A percentile compares a stretch with the other conserved stretches of the same genome.
Conservation (phyloP, 148 eudicot genomes). For the Rhododendron mucronatum region DNA sequence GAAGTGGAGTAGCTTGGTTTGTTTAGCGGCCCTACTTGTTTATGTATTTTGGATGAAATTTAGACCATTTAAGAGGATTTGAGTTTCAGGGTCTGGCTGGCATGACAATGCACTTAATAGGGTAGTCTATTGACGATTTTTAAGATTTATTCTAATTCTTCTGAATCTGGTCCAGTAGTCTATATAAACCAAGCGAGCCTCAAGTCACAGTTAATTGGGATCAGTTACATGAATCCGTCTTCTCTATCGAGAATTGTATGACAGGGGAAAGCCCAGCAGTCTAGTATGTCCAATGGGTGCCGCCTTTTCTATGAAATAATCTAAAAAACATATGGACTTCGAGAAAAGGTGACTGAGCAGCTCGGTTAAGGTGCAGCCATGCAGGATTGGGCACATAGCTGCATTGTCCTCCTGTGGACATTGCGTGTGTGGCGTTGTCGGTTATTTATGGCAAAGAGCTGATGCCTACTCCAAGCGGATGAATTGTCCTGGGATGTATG, state of each 20-base stretch:
- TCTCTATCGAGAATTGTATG: neutral
- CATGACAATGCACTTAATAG: neutral
- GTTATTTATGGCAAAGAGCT: neutral
- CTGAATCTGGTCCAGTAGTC: neutral
- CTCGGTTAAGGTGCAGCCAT: neutral
- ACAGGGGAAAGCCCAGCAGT: neutral
- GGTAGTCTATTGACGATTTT: neutral
- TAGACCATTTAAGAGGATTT: neutral
- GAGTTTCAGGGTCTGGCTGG: neutral
- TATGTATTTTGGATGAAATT: neutral
- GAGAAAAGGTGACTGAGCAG: neutral
- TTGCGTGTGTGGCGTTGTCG: neutral
- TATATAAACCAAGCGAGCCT: neutral
- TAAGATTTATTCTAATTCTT: neutral
- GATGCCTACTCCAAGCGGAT: neutral
- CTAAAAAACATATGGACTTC: neutral
- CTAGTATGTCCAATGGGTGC: neutral
- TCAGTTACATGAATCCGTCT: neutral
- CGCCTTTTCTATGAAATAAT: neutral
- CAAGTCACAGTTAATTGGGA: neutral
- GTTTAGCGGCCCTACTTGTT: neutral
- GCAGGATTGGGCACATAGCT: neutral
- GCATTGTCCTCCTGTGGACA: neutral
- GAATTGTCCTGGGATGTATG: neutral
- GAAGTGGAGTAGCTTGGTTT: neutral